These are phyloP conservation scores for Rosa lucieae DNA, from an alignment of 306 rosid genomes.

Conservation along the genomic window DNA sequence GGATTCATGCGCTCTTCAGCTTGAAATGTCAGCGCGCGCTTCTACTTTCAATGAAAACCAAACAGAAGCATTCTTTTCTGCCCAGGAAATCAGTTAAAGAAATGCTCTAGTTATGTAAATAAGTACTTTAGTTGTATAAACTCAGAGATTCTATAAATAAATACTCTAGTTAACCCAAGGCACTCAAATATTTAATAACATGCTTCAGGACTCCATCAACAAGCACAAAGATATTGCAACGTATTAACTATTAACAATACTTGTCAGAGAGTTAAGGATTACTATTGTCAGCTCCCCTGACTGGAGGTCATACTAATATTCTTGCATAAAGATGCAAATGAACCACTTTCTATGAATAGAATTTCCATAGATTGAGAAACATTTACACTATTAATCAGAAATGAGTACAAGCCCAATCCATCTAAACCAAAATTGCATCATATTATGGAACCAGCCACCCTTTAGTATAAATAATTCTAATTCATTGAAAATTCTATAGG, in stretches of 20 bases:
- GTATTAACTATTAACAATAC: neutral
- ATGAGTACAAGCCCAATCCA: neutral
- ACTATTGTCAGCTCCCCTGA: neutral
- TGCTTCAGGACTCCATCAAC: neutral
- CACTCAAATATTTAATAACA: neutral
- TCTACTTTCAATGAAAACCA: neutral
- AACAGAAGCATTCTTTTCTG: neutral
- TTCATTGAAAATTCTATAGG: neutral
- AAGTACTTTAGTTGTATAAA: neutral
- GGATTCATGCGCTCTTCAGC: neutral
- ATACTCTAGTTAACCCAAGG: neutral
- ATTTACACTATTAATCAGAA: neutral
- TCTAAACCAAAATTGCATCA: neutral
- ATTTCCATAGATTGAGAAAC: neutral
- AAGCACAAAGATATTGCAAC: neutral
- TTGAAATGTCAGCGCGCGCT: neutral
- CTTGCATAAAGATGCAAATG: constrained; percentile 1
- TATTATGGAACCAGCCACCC: neutral
- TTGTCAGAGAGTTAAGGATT: neutral
- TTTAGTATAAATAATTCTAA: neutral
- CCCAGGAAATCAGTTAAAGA: neutral
- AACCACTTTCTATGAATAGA: neutral
- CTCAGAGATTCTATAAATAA: neutral
- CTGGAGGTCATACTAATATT: neutral
- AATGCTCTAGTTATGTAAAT: neutral